phyloP scores from a whole-genome alignment of 352 stramenopile species.

The Hyaloperonospora brassicae region DNA sequence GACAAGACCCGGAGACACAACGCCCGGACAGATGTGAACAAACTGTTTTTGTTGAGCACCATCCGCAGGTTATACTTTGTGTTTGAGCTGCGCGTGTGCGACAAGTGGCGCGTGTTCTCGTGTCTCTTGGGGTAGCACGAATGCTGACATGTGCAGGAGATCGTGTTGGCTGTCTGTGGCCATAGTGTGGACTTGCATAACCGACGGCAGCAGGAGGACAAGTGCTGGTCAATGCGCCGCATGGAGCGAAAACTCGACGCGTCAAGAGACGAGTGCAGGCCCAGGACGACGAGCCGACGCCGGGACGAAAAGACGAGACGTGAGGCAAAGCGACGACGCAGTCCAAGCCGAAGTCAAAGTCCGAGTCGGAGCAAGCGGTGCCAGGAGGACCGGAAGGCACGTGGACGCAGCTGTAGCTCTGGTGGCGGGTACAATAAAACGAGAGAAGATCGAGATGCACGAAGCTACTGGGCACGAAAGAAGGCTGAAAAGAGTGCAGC shows the following conservation, averaged over 20 bases:
- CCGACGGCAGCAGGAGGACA: conserved; percentile 53
- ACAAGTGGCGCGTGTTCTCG: too few relatives aligned
- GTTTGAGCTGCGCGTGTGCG: too few relatives aligned
- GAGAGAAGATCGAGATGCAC: conserved; percentile 22
- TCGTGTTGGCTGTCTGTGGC: too few relatives aligned
- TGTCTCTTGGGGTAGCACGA: too few relatives aligned
- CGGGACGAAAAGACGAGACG: background rate
- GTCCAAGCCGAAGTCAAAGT: conserved; percentile 14
- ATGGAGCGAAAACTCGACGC: conserved; percentile 34
- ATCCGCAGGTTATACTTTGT: conserved; percentile 39
- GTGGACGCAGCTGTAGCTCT: conserved; percentile 15
- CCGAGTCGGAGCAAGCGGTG: conserved; percentile 6
- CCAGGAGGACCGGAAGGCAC: conserved; percentile 4
- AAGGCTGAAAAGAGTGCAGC: conserved; percentile 47
- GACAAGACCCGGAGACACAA: conserved; percentile 16
- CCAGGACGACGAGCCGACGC: conserved; percentile 10
- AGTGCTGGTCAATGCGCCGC: conserved; percentile 43
- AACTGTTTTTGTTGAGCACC: conserved; percentile 52
- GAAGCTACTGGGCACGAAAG: conserved; percentile 47
- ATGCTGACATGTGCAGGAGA: too few relatives aligned
- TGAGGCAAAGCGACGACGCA: conserved; percentile 5
- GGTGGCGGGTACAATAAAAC: conserved; percentile 3
- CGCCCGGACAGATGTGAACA: conserved; percentile 63
- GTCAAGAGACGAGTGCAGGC: conserved; percentile 4
- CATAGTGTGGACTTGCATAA: conserved; percentile 55